A percentile compares a stretch with the other conserved stretches of the same genome.
Evolutionary conservation across 495 filamentous ascomycete genomes (phyloP).

Genomic region (Hypoxylon cercidicola): DNA sequence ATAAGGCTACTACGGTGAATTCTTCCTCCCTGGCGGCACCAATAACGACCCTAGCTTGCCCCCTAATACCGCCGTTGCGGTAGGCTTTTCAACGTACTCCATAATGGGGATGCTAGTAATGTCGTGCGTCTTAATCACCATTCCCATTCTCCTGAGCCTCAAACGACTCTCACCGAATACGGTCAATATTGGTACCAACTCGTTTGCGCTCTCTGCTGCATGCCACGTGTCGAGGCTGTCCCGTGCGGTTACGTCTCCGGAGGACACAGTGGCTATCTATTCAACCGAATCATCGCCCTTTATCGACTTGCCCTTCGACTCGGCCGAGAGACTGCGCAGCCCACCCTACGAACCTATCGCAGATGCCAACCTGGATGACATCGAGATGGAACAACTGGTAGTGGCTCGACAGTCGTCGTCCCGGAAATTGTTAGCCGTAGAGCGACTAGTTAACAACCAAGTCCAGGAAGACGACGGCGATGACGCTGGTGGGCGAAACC

Average conservation of each 20-base stretch:
- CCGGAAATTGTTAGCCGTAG: neutral
- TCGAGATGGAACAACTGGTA: constrained; percentile 18
- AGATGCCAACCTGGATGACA: neutral
- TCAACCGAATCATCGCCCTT: constrained; percentile 2
- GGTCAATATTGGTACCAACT: constrained; percentile 31
- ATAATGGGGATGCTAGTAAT: constrained; percentile 22
- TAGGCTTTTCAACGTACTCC: constrained; percentile 31
- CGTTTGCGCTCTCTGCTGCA: constrained; percentile 31
- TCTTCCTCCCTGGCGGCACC: too few relatives aligned
- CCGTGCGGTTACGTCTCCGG: neutral
- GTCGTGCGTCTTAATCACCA: constrained; percentile 14
- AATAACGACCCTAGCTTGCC: constrained; percentile 26
- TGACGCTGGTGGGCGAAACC: neutral
- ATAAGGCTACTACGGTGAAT: too few relatives aligned
- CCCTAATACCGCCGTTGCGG: constrained; percentile 23
- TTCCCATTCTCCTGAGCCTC: constrained; percentile 20
- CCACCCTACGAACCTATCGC: neutral
- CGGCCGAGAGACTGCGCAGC: constrained; percentile 1
- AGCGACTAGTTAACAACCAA: neutral
- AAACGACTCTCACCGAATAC: constrained; percentile 30
- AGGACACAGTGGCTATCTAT: neutral
- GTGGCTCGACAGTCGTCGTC: constrained; percentile 1
- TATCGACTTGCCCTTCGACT: neutral
- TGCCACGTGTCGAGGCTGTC: constrained; percentile 35
- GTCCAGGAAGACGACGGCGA: constrained; percentile 1